Percentiles rank a stretch among this genome's conserved stretches.
Evolutionary conservation across 257 asterid genomes (phyloP).

Genomic region (Linderniella brevidens): DNA sequence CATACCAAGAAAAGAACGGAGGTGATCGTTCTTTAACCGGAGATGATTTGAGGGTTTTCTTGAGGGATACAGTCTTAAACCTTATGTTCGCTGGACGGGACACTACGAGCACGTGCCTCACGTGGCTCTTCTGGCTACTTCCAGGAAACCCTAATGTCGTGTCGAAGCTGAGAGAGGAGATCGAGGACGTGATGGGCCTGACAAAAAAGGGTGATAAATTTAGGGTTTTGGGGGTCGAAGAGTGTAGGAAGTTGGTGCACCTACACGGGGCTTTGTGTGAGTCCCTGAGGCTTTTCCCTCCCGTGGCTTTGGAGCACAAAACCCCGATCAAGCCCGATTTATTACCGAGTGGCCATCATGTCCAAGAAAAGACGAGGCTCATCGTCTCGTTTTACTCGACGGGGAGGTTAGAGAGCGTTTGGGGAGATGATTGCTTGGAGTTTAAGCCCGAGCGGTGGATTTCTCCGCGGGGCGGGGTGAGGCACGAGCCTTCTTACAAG

Average conservation of each 20-base stretch:
- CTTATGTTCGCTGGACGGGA: slow-evolving; percentile 10
- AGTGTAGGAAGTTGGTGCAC: slow-evolving; percentile 6
- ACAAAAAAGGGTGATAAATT: not conserved
- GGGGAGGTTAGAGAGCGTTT: slow-evolving; percentile 35
- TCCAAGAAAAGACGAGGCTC: slow-evolving; percentile 13
- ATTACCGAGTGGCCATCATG: slow-evolving; percentile 21
- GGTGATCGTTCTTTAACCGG: too few species aligned
- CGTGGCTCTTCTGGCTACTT: slow-evolving; percentile 13
- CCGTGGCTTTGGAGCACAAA: slow-evolving; percentile 14
- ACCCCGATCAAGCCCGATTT: slow-evolving; percentile 4
- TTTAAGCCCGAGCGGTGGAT: slow-evolving; percentile 58
- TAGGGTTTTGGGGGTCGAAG: slow-evolving; percentile 6
- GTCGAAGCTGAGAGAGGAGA: slow-evolving; percentile 5
- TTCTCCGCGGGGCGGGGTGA: slow-evolving; percentile 13
- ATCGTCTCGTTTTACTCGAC: slow-evolving; percentile 28
- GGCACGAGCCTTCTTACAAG: slow-evolving; percentile 41
- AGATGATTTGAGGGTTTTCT: slow-evolving; percentile 7
- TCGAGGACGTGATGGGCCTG: not conserved
- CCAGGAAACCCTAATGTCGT: not conserved
- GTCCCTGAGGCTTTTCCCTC: slow-evolving; percentile 10
- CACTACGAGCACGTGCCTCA: slow-evolving; percentile 11
- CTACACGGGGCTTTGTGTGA: slow-evolving; percentile 14
- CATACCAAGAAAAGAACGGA: slow-evolving; percentile 3
- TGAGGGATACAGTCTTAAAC: slow-evolving; percentile 14
- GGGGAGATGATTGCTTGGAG: slow-evolving; percentile 39